Evolutionary conservation across 1,139 yeast genomes (phyloP).

Genomic region (Kodamaea plutei): DNA sequence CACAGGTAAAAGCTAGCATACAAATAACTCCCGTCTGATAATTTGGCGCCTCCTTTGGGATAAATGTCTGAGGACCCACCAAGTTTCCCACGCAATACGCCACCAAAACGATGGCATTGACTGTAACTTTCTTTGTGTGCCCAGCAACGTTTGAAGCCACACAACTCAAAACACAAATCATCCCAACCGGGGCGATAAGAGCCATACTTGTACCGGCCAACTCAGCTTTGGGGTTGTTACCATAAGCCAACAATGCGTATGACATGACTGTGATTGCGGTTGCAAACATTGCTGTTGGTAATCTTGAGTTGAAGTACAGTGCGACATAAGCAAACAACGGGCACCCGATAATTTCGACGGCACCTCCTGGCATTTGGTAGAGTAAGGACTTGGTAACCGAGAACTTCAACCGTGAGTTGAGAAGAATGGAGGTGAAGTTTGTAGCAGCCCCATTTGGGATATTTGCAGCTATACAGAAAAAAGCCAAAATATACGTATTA

Average conservation of each 20-base stretch:
- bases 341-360: constrained; percentile 41
- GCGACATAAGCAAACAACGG: constrained; percentile 17
- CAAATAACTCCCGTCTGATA: constrained; percentile 47
- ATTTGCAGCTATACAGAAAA: constrained; percentile 36
- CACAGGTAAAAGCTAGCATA: constrained; percentile 39
- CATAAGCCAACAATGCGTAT: constrained; percentile 48
- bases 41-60: constrained; percentile 47
- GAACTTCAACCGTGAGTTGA: constrained; percentile 44
- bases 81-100: constrained; percentile 68
- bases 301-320: constrained; percentile 17
- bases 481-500: constrained; percentile 41
- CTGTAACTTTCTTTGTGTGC: constrained; percentile 60
- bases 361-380: constrained; percentile 35
- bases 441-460: constrained; percentile 54
- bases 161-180: constrained; percentile 45
- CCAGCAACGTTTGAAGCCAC: constrained; percentile 65
- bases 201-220: constrained; percentile 12
- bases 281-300: constrained; percentile 42
- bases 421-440: constrained; percentile 46
- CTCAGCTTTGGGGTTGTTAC: constrained; percentile 13
- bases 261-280: constrained; percentile 35
- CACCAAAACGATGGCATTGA: constrained; percentile 55
- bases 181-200: constrained; percentile 33
- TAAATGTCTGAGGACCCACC: constrained; percentile 68
- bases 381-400: constrained; percentile 31